Evolutionary conservation across 2,329 filamentous ascomycete genomes (phyloP).

Genomic region (Juglanconis juglandina): DNA sequence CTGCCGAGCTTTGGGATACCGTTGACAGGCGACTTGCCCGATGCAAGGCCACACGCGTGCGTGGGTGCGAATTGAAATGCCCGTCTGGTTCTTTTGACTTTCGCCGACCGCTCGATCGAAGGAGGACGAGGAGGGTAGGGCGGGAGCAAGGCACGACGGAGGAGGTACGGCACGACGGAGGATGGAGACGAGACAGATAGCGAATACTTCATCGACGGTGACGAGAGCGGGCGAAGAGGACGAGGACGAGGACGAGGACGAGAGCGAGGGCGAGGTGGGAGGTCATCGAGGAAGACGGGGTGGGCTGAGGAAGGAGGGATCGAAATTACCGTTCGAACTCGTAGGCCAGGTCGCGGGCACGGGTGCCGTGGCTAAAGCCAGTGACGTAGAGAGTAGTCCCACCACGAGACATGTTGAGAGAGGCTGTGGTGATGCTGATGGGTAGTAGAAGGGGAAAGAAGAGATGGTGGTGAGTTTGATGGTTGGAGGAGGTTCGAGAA

Average conservation of each 20-base stretch:
- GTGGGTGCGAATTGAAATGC: slow-evolving; percentile 16
- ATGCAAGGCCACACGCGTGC: slow-evolving; percentile 25
- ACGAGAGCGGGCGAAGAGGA: slow-evolving; percentile 20
- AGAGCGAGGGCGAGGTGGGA: slow-evolving; percentile 18
- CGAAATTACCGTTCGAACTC: slow-evolving; percentile 99
- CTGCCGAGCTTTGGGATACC: slow-evolving; percentile 24
- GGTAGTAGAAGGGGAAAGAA: slow-evolving; percentile 4
- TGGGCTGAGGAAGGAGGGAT: slow-evolving; percentile 31
- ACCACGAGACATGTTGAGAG: slow-evolving; percentile 75
- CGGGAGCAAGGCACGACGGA: slow-evolving; percentile 22
- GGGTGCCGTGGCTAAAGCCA: slow-evolving; percentile 97
- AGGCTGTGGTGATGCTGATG: slow-evolving; percentile 14
- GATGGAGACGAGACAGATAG: slow-evolving; percentile 17
- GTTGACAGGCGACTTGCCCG: slow-evolving; percentile 35
- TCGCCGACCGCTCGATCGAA: slow-evolving; percentile 46
- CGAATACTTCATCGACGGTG: slow-evolving; percentile 25
- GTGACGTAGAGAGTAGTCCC: slow-evolving; percentile 96
- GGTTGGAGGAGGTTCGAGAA: neutral
- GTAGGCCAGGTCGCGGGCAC: slow-evolving; percentile 98
- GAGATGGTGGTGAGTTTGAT: neutral
- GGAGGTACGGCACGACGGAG: slow-evolving; percentile 28
- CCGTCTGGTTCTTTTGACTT: slow-evolving; percentile 26
- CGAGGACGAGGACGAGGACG: slow-evolving; percentile 21
- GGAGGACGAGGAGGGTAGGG: slow-evolving; percentile 34
- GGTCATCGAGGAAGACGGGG: slow-evolving; percentile 17